A percentile compares a stretch with the other conserved stretches of the same genome.
Conservation (phyloP, 345 rosid genomes). For the Populus simonii region DNA sequence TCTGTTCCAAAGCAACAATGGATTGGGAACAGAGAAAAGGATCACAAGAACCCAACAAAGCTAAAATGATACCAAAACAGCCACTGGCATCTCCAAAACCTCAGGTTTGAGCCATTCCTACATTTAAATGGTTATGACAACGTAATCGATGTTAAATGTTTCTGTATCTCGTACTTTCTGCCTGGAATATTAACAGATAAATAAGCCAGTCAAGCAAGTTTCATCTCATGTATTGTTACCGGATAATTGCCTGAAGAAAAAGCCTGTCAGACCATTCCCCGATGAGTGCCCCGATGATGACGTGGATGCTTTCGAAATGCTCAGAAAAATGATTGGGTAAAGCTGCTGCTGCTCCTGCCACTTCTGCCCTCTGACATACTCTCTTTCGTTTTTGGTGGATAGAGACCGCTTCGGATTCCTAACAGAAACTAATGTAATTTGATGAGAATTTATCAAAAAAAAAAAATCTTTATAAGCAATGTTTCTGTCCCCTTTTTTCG, state of each 20-base stretch:
- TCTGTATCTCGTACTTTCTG: not conserved
- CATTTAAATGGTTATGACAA: not conserved
- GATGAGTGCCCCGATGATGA: constrained; percentile 32
- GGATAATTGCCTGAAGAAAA: constrained; percentile 54
- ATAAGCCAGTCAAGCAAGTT: constrained; percentile 45
- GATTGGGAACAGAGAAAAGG: constrained; percentile 50
- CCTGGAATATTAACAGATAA: constrained; percentile 25
- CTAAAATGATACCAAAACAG: constrained; percentile 42
- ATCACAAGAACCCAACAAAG: constrained; percentile 35
- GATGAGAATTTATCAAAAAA: too few species aligned
- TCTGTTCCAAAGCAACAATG: constrained; percentile 44
- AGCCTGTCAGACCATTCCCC: constrained; percentile 31
- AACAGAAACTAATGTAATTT: too few species aligned
- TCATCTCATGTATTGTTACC: constrained; percentile 29
- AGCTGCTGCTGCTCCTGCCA: not conserved
- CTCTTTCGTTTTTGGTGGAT: not conserved
- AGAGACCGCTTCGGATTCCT: too few species aligned
- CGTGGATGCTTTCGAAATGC: constrained; percentile 35
- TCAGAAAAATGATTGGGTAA: constrained; percentile 64
- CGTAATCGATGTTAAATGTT: not conserved
- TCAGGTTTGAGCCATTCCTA: constrained; percentile 31
- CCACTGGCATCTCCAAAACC: constrained; percentile 40
- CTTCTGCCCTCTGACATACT: not conserved
- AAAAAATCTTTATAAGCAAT: too few species aligned
- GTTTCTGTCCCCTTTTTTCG: too few species aligned